Conservation (phyloP, 495 filamentous ascomycete species). For the Trichoderma asperelloides region DNA sequence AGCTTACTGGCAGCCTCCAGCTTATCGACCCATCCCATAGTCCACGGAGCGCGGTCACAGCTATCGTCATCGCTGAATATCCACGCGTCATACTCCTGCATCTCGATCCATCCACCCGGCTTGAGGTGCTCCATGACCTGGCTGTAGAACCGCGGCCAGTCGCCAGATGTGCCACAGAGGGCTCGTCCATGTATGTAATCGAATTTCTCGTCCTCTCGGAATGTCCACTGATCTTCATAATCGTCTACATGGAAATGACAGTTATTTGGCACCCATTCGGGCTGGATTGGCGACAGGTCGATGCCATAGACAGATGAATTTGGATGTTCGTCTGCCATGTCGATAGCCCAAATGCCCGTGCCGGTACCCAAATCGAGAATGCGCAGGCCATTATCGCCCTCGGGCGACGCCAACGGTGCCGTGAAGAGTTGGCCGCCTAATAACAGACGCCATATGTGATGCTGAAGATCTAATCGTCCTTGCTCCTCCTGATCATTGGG, state of each 20-base stretch:
- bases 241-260: constrained; percentile 37
- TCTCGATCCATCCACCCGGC: constrained; percentile 38
- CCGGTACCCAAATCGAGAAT: constrained; percentile 74
- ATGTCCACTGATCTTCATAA: constrained; percentile 40
- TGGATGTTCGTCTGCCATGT: constrained; percentile 51
- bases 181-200: constrained; percentile 39
- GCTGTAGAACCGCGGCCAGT: constrained; percentile 32
- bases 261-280: constrained; percentile 36
- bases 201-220: constrained; percentile 21
- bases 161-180: constrained; percentile 32
- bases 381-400: constrained; percentile 23
- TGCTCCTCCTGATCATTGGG: constrained; percentile 42
- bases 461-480: constrained; percentile 49
- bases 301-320: constrained; percentile 22
- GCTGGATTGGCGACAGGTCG: constrained; percentile 38
- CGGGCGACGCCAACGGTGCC: constrained; percentile 30
- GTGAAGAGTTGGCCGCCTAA: constrained; percentile 37
- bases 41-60: constrained; percentile 14
- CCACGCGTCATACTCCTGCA: constrained; percentile 31
- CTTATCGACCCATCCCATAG: constrained; percentile 3
- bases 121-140: constrained; percentile 29
- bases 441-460: constrained; percentile 41
- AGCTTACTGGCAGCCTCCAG: constrained; percentile 34
- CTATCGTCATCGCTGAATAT: constrained; percentile 23
- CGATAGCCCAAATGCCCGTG: constrained; percentile 82